Base-by-base conservation (phyloP, 768 basidiomycete genomes). In the Auriculariales sp. region DNA sequence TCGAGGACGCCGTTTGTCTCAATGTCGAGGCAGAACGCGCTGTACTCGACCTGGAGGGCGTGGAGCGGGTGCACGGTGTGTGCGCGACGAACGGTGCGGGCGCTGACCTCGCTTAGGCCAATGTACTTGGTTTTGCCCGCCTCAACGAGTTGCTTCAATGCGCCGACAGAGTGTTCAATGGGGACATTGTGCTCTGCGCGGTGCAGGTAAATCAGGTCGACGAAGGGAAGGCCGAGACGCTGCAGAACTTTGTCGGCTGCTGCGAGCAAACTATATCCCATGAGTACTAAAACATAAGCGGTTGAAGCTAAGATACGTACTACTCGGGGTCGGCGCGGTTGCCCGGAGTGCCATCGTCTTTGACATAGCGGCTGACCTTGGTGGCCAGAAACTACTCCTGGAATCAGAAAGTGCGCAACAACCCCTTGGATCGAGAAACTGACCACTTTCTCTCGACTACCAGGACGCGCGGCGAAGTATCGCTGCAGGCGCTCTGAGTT, bases 101-200 rank as follows among this genome's bases (percentile, higher is more conserved):
- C 64, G 2, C 71, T 71, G 50, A 68, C 62, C 56, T 79, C 77
- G 19, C 73, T 77, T 35, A 78, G 67, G 1, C 78, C 75, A 9
- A 79, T 54, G 57, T 74, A 68, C 49, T 68, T 71, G 48, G 74
- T 66, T 57, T 72, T 76, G 1, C 72, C 73, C 53, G 59, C 74
- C 74, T 74, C 69, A 46, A 76, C 75, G 22, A 74, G 65, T 50
- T 75, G 68, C 1, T 70, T 70, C 71, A 77, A 69, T 0, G 71
- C 76, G 4, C 66, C 58, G 4, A 77, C 69, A 0, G 73, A 70
- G 49, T 54, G 42, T 49, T 66, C 64, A 49, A 64, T 66, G 22
- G 62, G 64, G 29, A 63, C 62, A 24, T 52, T 47, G 17, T 58
- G 57, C 36, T 65, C 63, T 14, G 61, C 60, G n/a, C 64, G 62